phyloP scores from a whole-genome alignment of 1,284 basidiomycete species.

The Rhodotorula sp. region DNA sequence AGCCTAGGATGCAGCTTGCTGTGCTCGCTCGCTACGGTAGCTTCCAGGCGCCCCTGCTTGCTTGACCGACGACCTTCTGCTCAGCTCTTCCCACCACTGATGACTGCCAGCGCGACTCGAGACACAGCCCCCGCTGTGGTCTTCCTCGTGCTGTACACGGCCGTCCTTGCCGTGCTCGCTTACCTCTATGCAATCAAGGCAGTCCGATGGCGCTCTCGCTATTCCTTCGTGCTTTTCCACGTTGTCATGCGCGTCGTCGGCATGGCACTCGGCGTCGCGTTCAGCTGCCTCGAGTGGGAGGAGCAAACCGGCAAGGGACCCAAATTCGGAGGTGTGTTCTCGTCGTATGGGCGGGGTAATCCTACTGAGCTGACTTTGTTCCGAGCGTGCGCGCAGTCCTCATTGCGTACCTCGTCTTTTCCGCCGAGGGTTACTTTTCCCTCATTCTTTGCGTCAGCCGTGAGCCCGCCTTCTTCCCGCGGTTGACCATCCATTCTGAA shows the following conservation, averaged over 20 bases:
- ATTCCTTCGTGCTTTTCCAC: background rate
- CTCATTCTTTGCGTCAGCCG: constrained; percentile 40
- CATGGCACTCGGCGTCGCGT: constrained; percentile 2
- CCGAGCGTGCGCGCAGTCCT: background rate
- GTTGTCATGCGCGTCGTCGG: background rate
- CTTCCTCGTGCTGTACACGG: background rate
- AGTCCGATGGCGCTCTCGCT: background rate
- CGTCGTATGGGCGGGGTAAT: background rate
- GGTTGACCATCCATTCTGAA: too few species aligned
- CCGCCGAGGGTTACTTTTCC: constrained; percentile 39
- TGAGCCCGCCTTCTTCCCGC: background rate
- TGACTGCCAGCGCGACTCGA: too few species aligned
- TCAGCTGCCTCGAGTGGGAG: background rate
- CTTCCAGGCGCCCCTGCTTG: too few species aligned
- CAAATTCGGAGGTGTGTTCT: too few species aligned
- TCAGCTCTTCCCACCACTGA: too few species aligned
- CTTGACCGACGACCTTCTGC: too few species aligned
- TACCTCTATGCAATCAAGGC: background rate
- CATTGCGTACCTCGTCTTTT: constrained; percentile 40
- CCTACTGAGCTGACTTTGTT: background rate
- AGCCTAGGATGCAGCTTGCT: too few species aligned
- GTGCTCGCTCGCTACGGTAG: too few species aligned
- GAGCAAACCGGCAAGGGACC: background rate
- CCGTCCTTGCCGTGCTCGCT: background rate
- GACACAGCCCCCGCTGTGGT: background rate